These are phyloP conservation scores for Kalanchoe fedtschenkoi DNA, from an alignment of 164 flowering plant genomes.

Conservation along the genomic window DNA sequence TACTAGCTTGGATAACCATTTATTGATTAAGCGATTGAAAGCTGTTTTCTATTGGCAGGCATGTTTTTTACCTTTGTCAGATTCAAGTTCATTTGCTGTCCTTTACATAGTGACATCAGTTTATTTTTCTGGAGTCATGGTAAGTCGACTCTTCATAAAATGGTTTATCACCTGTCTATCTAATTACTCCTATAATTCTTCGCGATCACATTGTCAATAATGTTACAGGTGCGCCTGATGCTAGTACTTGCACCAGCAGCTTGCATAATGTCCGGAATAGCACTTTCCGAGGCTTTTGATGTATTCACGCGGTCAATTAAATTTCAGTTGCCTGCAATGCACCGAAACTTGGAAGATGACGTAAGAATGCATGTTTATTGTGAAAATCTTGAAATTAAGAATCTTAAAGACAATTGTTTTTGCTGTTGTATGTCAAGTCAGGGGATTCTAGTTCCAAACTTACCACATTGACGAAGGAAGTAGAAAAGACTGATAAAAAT, in stretches of 20 bases:
- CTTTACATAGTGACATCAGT: slow-evolving; percentile 90
- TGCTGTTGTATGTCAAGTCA: slow-evolving; percentile 40
- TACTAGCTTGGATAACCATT: not conserved
- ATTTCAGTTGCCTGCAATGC: slow-evolving; percentile 45
- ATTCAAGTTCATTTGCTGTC: slow-evolving; percentile 94
- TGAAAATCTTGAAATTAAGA: not conserved
- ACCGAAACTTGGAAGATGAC: slow-evolving; percentile 20
- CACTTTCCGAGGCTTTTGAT: slow-evolving; percentile 87
- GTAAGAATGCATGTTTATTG: slow-evolving; percentile 27
- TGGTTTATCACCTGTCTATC: not conserved
- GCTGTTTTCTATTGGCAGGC: slow-evolving; percentile 42
- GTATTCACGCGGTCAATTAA: slow-evolving; percentile 85
- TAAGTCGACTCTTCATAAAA: slow-evolving; percentile 19
- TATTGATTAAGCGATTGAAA: not conserved
- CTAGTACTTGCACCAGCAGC: slow-evolving; percentile 99
- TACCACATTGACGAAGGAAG: slow-evolving; percentile 31
- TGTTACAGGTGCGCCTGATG: slow-evolving; percentile 86
- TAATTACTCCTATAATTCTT: not conserved
- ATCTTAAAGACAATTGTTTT: not conserved
- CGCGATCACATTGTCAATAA: slow-evolving; percentile 2
- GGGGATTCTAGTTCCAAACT: slow-evolving; percentile 39
- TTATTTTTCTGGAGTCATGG: slow-evolving; percentile 99
- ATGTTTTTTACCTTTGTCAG: slow-evolving; percentile 85
- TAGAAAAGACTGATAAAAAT: slow-evolving; percentile 40
- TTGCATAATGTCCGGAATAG: slow-evolving; percentile 96